Conservation (phyloP, 164 flowering plant species). For the Sedum album region DNA sequence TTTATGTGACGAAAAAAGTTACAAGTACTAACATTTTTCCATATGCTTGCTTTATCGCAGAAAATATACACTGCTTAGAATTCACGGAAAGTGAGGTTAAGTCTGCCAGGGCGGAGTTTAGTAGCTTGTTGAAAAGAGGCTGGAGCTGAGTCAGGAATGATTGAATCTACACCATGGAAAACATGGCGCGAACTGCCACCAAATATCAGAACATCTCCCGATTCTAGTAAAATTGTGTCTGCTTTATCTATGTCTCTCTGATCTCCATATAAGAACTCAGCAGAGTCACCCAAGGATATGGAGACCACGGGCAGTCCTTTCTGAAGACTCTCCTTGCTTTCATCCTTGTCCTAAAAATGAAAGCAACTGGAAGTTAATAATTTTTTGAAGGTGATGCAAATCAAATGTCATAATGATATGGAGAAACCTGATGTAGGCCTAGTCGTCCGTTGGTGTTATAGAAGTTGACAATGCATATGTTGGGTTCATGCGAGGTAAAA, state of each 20-base stretch:
- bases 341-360: slow-evolving; percentile 53
- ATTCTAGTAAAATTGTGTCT: slow-evolving; percentile 38
- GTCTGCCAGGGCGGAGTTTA: slow-evolving; percentile 52
- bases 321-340: slow-evolving; percentile 39
- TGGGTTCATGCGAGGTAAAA: slow-evolving; percentile 52
- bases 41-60: not conserved
- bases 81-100: slow-evolving; percentile 55
- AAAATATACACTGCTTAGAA: not conserved
- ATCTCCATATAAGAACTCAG: slow-evolving; percentile 61
- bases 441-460: slow-evolving; percentile 45
- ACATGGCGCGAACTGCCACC: slow-evolving; percentile 47
- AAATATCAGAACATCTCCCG: too few relatives aligned
- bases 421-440: slow-evolving; percentile 72
- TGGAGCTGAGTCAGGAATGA: slow-evolving; percentile 45
- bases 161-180: slow-evolving; percentile 53
- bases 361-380: not conserved
- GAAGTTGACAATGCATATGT: slow-evolving; percentile 73
- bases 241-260: slow-evolving; percentile 40
- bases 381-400: not conserved
- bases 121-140: slow-evolving; percentile 28
- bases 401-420: not conserved
- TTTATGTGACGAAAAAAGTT: not conserved
- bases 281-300: slow-evolving; percentile 66
- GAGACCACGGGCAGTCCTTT: slow-evolving; percentile 54
- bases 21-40: not conserved